These are phyloP conservation scores for Aspergillus arachidicola DNA, from an alignment of 2,329 filamentous ascomycete species.

Conservation along the genomic window DNA sequence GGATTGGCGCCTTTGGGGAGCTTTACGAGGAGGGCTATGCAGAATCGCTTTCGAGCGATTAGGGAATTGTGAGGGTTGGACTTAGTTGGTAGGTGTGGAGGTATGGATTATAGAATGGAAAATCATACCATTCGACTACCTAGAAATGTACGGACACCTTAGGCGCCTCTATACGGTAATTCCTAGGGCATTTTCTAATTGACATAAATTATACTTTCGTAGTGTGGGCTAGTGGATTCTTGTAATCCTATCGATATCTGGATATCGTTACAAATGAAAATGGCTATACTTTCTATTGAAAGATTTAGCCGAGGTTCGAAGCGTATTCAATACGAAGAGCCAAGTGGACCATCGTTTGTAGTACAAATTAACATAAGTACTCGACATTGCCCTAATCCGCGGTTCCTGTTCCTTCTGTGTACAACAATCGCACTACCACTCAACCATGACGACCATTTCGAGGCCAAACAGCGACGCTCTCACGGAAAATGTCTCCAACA, in stretches of 20 bases:
- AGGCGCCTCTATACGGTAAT: too few relatives aligned
- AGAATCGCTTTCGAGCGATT: slow-evolving; percentile 13
- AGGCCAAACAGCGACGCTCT: not conserved
- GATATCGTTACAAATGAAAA: not conserved
- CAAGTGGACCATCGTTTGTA: not conserved
- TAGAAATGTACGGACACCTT: too few relatives aligned
- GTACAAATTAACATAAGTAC: not conserved
- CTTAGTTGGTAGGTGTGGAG: not conserved
- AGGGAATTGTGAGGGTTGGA: not conserved
- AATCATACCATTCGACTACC: too few relatives aligned
- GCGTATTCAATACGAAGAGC: not conserved
- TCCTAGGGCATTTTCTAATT: too few relatives aligned
- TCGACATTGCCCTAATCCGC: not conserved
- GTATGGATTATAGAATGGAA: too few relatives aligned
- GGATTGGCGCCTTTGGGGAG: slow-evolving; percentile 14
- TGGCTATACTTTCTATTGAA: not conserved
- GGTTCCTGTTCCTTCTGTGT: not conserved
- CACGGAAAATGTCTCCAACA: not conserved
- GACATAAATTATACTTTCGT: not conserved
- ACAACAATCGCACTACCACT: not conserved
- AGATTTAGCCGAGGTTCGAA: not conserved
- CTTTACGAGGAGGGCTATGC: slow-evolving; percentile 15
- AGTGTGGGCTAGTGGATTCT: not conserved
- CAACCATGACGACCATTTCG: not conserved
- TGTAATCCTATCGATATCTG: not conserved